phyloP scores from a whole-genome alignment of 805 yeast species.

The Maudiozyma bulderi region DNA sequence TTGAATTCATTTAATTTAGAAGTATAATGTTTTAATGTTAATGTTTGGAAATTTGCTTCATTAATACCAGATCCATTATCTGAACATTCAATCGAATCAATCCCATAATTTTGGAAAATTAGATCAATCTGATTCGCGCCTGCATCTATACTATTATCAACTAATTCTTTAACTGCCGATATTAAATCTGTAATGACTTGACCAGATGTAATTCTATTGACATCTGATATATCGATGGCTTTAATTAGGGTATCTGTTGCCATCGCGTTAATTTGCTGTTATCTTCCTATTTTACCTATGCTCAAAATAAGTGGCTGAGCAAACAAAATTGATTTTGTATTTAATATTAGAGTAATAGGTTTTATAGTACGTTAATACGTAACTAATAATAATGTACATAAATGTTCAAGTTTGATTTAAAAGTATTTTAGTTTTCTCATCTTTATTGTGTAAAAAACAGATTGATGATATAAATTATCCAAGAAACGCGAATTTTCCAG shows the following conservation, averaged over 20 bases:
- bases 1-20: conserved; percentile 53
- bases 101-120: conserved; percentile 59
- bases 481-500: too few species aligned
- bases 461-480: too few species aligned
- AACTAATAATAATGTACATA: too few species aligned
- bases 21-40: conserved; percentile 58
- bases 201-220: conserved; percentile 78
- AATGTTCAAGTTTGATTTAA: too few species aligned
- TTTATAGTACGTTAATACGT: neutral
- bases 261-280: neutral
- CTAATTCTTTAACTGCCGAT: conserved; percentile 72
- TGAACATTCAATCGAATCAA: conserved; percentile 54
- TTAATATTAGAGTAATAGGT: too few species aligned
- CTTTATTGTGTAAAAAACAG: too few species aligned
- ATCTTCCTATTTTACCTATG: neutral
- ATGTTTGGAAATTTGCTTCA: conserved; percentile 38
- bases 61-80: conserved; percentile 65
- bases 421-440: too few species aligned
- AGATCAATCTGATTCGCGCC: conserved; percentile 58
- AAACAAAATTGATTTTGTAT: too few species aligned
- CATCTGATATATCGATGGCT: conserved; percentile 41
- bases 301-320: neutral
- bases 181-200: conserved; percentile 80
- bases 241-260: conserved; percentile 2
- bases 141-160: conserved; percentile 86